Evolutionary conservation across 225 moss, liverwort and hornwort genomes (phyloP).

Genomic region (Sphagnum contortum): DNA sequence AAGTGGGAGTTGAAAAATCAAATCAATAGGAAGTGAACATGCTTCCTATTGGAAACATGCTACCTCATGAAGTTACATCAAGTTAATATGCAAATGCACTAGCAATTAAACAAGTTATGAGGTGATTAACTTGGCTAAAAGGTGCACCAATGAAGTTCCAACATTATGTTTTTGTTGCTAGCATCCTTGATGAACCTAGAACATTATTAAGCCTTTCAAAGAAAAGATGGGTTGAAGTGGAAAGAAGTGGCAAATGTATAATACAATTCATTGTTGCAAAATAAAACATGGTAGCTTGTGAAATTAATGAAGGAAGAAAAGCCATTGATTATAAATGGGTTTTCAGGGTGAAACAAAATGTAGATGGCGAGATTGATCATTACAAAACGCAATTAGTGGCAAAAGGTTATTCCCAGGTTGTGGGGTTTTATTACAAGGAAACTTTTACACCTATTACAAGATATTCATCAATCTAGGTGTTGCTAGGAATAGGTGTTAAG

Average conservation of each 20-base stretch:
- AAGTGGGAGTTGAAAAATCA: not conserved
- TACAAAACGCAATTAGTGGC: too few relatives aligned
- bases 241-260: not conserved
- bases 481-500: too few relatives aligned
- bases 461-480: too few relatives aligned
- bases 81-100: too few relatives aligned
- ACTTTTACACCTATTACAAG: too few relatives aligned
- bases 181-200: not conserved
- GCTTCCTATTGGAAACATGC: too few relatives aligned
- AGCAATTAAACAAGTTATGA: not conserved
- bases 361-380: not conserved
- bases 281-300: conserved; percentile 1
- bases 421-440: too few relatives aligned
- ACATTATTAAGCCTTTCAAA: not conserved
- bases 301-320: conserved; percentile 1
- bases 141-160: not conserved
- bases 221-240: not conserved
- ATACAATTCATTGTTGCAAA: not conserved
- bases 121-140: not conserved
- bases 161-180: not conserved
- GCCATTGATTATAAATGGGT: conserved; percentile 5
- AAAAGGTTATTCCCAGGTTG: too few relatives aligned
- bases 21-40: too few relatives aligned
- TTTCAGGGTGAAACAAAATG: too few relatives aligned
- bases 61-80: too few relatives aligned